Evolutionary conservation across 1,284 basidiomycete genomes (phyloP).

Genomic region (Cryptococcus sp.): DNA sequence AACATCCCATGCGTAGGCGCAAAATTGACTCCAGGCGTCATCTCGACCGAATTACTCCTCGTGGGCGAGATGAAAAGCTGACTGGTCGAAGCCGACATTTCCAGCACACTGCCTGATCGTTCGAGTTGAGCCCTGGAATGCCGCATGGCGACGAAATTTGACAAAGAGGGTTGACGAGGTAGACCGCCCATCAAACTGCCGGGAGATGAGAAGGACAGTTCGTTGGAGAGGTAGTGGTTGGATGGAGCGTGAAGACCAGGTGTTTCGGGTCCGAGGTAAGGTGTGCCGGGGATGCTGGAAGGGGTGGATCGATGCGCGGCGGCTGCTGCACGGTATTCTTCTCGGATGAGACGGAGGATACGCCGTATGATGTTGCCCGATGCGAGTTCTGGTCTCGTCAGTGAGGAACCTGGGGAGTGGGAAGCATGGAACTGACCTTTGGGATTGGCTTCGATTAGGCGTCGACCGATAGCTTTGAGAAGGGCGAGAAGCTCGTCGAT

Average conservation of each 20-base stretch:
- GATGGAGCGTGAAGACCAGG: constrained; percentile 38
- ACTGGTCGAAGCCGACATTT: constrained; percentile 23
- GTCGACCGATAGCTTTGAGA: constrained; percentile 72
- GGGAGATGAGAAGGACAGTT: constrained; percentile 15
- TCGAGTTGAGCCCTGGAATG: constrained; percentile 45
- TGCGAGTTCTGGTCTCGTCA: constrained; percentile 71
- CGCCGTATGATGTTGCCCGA: constrained; percentile 91
- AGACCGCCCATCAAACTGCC: constrained; percentile 6
- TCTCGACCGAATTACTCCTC: constrained; percentile 9
- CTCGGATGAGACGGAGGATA: constrained; percentile 83
- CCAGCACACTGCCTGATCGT: constrained; percentile 22
- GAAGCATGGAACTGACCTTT: constrained; percentile 60
- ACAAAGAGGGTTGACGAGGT: constrained; percentile 29
- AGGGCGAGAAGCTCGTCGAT: constrained; percentile 79
- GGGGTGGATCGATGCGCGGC: constrained; percentile 31
- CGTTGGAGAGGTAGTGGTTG: constrained; percentile 36
- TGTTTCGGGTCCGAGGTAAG: constrained; percentile 32
- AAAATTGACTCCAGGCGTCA: not conserved
- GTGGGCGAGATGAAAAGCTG: constrained; percentile 31
- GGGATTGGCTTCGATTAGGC: constrained; percentile 80
- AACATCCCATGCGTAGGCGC: constrained; percentile 2
- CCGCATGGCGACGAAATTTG: constrained; percentile 46
- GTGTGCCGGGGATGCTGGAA: constrained; percentile 39
- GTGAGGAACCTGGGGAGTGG: not conserved
- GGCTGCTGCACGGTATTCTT: constrained; percentile 65